Evolutionary conservation across 2,329 filamentous ascomycete species (phyloP), one percentile per base, ranked within the genome.

Genomic region (Chaetoscypha palmicola): DNA sequence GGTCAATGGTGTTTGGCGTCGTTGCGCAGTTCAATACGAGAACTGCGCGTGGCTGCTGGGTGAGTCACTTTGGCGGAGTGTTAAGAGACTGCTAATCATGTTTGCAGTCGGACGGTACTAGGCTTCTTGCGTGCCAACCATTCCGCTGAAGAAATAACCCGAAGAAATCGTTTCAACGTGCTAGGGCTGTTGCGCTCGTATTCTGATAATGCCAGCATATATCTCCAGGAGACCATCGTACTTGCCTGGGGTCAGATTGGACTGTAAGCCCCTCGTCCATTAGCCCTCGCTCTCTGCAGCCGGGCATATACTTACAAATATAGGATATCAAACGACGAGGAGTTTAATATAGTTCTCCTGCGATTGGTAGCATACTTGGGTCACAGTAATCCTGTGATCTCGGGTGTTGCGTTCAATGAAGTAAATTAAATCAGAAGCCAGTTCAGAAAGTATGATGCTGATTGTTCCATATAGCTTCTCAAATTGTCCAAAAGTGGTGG

Each of bases 311-410:
- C n/a, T n/a, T n/a, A n/a, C n/a, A n/a, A n/a, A n/a, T n/a, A n/a
- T 41, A 82, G 79, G 45, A 73, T 83, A 8, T 83, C 86, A 34
- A 76, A 79, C 12, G 86, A 92, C 49, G 80, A 91, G 50, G 88
- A 95, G 60, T 76, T 95, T 43, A 92, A 92, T 55, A 76, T 96
- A 41, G 83, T 92, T 17, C 69, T 98, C 22, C 74, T 94, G 44
- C 81, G 86, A 52, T 73, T 97, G 5, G 72, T 96, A 7, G 86
- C 94, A 46, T 95, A 92, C 59, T 71, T 97, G 7, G 91, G 91
- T 5, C 84, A 92, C 65, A 71, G 77, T 32, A 95, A 94, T 61
- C 76, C 78, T 30, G 76, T 95, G 23, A 71, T 94, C 7, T 87
- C 83, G 41, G 84, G 83, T 3, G 77, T 89, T 51, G 87, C 91